phyloP scores from a whole-genome alignment of 73 alveolate genomes.

The Urostyla sp. region DNA sequence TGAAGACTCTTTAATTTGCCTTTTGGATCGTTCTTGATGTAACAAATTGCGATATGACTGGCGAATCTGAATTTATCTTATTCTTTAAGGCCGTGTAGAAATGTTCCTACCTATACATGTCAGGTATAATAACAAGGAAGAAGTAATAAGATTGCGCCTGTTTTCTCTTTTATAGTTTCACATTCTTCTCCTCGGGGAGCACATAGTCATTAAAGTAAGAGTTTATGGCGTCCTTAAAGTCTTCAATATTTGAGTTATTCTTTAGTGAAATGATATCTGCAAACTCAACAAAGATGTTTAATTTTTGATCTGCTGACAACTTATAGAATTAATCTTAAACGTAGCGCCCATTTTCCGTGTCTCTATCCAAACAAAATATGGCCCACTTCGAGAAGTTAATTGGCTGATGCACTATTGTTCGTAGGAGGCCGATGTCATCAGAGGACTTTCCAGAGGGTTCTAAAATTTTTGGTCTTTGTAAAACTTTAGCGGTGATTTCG shows the following conservation, averaged over 20 bases:
- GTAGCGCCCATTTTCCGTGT: slow-evolving; percentile 34
- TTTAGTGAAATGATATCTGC: slow-evolving; percentile 52
- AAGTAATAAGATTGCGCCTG: background rate
- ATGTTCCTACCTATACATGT: slow-evolving; percentile 31
- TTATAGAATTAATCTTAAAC: slow-evolving; percentile 39
- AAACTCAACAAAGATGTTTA: slow-evolving; percentile 37
- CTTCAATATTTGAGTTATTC: slow-evolving; percentile 40
- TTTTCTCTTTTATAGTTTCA: background rate
- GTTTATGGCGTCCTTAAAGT: slow-evolving; percentile 35
- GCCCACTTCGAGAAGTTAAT: slow-evolving; percentile 58
- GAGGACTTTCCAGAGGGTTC: slow-evolving; percentile 1
- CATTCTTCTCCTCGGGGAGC: slow-evolving; percentile 20
- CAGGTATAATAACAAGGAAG: slow-evolving; percentile 37
- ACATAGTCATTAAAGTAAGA: slow-evolving; percentile 37
- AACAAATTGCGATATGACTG: slow-evolving; percentile 60
- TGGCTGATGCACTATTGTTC: slow-evolving; percentile 12
- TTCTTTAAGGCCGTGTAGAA: slow-evolving; percentile 61
- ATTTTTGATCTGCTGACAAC: slow-evolving; percentile 33
- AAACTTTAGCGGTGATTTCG: slow-evolving; percentile 36
- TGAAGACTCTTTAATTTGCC: slow-evolving; percentile 26
- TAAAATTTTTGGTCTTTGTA: slow-evolving; percentile 37
- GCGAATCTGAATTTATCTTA: slow-evolving; percentile 41
- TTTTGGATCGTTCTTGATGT: slow-evolving; percentile 30
- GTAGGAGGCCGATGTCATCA: slow-evolving; percentile 20
- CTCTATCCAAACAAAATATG: slow-evolving; percentile 46